Evolutionary conservation across 768 basidiomycete species (phyloP).

Genomic region (Lactifluus echinatus): DNA sequence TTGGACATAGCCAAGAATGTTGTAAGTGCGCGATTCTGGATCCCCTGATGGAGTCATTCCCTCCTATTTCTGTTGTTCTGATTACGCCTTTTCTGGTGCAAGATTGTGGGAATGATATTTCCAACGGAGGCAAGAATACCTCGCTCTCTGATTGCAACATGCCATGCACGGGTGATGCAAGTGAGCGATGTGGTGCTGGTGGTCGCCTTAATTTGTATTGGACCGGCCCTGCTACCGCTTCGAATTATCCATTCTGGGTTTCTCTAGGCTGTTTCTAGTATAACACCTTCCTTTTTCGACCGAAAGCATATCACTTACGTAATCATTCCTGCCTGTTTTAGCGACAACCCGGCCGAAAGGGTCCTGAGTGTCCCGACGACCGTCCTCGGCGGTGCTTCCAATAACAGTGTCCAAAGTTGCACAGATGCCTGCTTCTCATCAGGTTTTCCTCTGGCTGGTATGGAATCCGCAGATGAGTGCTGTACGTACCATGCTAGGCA

Average conservation of each 20-base stretch:
- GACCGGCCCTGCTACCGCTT: constrained; percentile 47
- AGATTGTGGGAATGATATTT: constrained; percentile 59
- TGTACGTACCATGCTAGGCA: constrained; percentile 34
- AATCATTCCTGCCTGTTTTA: constrained; percentile 15
- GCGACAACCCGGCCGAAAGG: constrained; percentile 30
- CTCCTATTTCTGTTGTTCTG: background rate
- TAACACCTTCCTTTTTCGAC: constrained; percentile 15
- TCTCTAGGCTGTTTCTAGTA: constrained; percentile 73
- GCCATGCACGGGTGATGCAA: constrained; percentile 49
- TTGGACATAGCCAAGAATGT: constrained; percentile 59
- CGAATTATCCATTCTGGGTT: constrained; percentile 53
- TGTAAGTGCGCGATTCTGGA: constrained; percentile 34
- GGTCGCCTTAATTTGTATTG: constrained; percentile 54
- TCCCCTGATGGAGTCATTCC: background rate
- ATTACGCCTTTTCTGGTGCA: constrained; percentile 1
- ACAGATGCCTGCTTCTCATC: constrained; percentile 51
- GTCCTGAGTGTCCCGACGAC: constrained; percentile 26
- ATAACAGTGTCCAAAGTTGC: constrained; percentile 48
- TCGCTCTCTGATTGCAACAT: constrained; percentile 48
- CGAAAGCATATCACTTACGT: constrained; percentile 4
- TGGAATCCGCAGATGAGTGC: constrained; percentile 43
- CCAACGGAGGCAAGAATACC: constrained; percentile 37
- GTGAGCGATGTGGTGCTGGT: constrained; percentile 54
- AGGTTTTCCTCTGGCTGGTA: constrained; percentile 34
- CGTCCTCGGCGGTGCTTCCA: constrained; percentile 31